Base-by-base conservation (phyloP, 306 rosid genomes). In the Sindora glabra region DNA sequence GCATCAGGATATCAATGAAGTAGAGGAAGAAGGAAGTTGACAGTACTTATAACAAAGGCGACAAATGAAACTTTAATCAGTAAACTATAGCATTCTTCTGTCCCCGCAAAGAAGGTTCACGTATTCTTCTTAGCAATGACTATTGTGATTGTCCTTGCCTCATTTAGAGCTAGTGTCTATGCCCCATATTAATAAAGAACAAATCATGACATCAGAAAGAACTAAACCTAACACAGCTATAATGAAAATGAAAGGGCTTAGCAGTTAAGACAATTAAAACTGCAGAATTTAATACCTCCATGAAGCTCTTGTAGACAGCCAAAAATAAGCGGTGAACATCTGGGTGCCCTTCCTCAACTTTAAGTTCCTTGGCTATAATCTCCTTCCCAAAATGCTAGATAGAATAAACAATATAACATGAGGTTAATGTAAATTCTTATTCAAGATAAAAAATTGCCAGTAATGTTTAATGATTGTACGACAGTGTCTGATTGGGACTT, bases 311-410 rank as follows among this genome's bases (percentile, higher is more conserved):
- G 84, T 92, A 92, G 34, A 92, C 66, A 55, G 90, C 95, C 81
- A 92, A 74, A 81, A 72, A 92, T 61, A 89, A 52, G 54, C 78
- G 62, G 62, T 78, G 83, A 68, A 89, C 96, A 72, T 89, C 83
- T 1, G 77, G 82, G 52, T 92, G 85, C 17, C 69, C 84, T 84
- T 89, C 86, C 54, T 89, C 84, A 67, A 83, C 87, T 56, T 75
- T 83, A 54, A 92, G 95, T 73, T 92, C 94, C 81, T 86, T 92
- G 15, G 99, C 90, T 65, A 92, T 92, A 48, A 92, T 86, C 79
- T 92, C 90, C 71, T 84, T 84, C 13, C 99, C 99, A 64, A 86
- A 92, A 77, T 92, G 99, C 96, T 92, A 73, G 18, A 33, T 15
- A 59, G 30, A 49, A 12, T 33, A 44, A 14, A 42, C 48, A 1